phyloP scores from a whole-genome alignment of 2,329 filamentous ascomycete species.

The Neonectria coccinea region DNA sequence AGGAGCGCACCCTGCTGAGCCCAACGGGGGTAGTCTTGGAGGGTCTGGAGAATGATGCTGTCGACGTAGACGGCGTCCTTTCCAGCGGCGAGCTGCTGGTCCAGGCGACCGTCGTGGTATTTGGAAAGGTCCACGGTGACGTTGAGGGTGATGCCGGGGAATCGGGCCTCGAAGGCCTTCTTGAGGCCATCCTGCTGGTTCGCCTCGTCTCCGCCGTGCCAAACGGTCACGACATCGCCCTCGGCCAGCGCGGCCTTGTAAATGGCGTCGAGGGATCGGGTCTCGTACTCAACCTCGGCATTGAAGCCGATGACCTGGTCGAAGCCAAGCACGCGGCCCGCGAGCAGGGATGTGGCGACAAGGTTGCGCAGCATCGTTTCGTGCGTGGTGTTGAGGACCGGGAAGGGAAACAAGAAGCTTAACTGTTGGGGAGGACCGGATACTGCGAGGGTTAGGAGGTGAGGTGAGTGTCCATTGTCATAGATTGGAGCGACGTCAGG shows the following conservation, averaged over 20 bases:
- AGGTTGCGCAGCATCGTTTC: conserved; percentile 28
- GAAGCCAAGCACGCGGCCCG: conserved; percentile 29
- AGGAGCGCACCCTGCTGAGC: conserved; percentile 59
- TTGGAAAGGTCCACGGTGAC: conserved; percentile 67
- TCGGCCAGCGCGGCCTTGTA: conserved; percentile 62
- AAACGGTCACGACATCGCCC: conserved; percentile 58
- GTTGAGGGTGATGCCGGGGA: conserved; percentile 64
- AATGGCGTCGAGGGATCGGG: conserved; percentile 61
- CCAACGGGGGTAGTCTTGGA: conserved; percentile 66
- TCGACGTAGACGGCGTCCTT: conserved; percentile 55
- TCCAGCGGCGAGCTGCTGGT: conserved; percentile 56
- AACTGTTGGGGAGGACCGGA: neutral
- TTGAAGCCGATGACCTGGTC: conserved; percentile 45
- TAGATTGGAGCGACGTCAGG: neutral
- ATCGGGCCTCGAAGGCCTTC: conserved; percentile 57
- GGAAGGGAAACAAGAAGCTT: neutral
- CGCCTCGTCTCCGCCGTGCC: conserved; percentile 62
- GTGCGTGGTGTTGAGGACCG: neutral
- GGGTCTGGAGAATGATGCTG: conserved; percentile 57
- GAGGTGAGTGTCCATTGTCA: neutral
- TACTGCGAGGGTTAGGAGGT: neutral
- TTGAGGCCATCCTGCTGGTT: conserved; percentile 55
- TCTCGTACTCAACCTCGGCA: conserved; percentile 51
- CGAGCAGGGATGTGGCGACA: conserved; percentile 22
- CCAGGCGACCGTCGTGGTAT: conserved; percentile 62